Evolutionary conservation across 805 yeast genomes (phyloP), one percentile per base, ranked within the genome.

Genomic region (Lipomyces lipofer): DNA sequence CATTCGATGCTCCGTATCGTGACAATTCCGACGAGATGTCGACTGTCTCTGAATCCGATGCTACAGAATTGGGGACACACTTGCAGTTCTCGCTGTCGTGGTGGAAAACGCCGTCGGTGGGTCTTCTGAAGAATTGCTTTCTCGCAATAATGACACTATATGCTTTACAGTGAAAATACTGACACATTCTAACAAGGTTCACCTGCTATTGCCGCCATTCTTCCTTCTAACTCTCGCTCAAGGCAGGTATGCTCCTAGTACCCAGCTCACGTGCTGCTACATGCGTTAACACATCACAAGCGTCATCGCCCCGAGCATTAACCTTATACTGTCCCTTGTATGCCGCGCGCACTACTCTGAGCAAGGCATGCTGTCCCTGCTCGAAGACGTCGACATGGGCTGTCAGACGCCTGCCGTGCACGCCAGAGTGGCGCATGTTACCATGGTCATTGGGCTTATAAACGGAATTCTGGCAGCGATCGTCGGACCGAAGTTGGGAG

Each of bases 401-500:
- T 56, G 60, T 27, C 58, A 51, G 32, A 49, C 17, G 3, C 51
- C 60, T 8, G 54, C 45, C 15, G 43, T 56, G 43, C 57, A 56
- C 25, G 50, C 49, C 10, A 15, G 10, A 3, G 49, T 42, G 6
- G 52, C 60, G 10, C 28, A 44, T 6, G 19, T 44, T 8, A n/a
- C 45, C 10, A 36, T 55, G 47, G 51, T 56, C 56, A 48, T 55
- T n/a, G 49, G 54, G 17, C 24, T 55, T 21, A 40, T 25, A 19
- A 52, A 51, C 5, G 53, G 52, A n/a, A 19, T 51, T 7, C 38
- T 51, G 7, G 56, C 56, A 21, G 51, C 59, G 4, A 10, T 52
- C 22, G 42, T 39, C 8, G 35, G 47, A 4, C 49, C 59, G 6
- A 51, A 44, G 13, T 29, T 55, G 15, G 59, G 55, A 2, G 35